Evolutionary conservation across 805 yeast genomes (phyloP).

Genomic region (Candida germanica): DNA sequence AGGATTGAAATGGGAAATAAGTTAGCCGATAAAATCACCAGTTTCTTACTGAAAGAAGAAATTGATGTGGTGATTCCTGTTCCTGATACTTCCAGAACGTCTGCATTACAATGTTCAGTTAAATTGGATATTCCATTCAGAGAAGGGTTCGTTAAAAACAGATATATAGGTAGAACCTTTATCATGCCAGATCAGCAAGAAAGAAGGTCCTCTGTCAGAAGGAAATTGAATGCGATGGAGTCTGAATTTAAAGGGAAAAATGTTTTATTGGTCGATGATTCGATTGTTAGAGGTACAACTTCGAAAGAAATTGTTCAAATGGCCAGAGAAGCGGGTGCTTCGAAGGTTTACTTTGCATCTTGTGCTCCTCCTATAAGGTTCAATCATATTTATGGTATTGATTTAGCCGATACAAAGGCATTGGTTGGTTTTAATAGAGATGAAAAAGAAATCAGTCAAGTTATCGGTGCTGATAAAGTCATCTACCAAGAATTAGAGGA

Average conservation of each 20-base stretch:
- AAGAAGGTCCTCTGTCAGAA: conserved; percentile 88
- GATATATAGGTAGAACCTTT: conserved; percentile 96
- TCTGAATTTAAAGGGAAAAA: conserved; percentile 82
- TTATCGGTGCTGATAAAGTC: conserved; percentile 86
- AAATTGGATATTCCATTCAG: conserved; percentile 78
- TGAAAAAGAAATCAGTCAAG: conserved; percentile 71
- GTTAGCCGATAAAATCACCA: conserved; percentile 68
- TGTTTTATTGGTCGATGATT: conserved; percentile 91
- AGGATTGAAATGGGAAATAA: conserved; percentile 92
- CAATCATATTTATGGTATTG: conserved; percentile 97
- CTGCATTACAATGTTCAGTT: conserved; percentile 90
- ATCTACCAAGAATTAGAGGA: conserved; percentile 86
- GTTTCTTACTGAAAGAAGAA: conserved; percentile 27
- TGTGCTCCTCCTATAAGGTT: conserved; percentile 97
- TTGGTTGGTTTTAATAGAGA: conserved; percentile 81
- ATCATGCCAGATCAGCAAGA: conserved; percentile 98
- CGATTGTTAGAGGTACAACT: conserved; percentile 97
- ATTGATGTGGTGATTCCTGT: conserved; percentile 97
- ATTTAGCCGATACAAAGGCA: conserved; percentile 91
- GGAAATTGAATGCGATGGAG: conserved; percentile 95
- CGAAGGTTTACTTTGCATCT: conserved; percentile 90
- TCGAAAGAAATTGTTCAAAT: conserved; percentile 92
- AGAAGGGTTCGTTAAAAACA: conserved; percentile 95
- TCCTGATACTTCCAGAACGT: conserved; percentile 96
- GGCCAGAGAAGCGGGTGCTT: conserved; percentile 99